Conservation (phyloP, 2,329 filamentous ascomycete species). For the Botrytis fabae region DNA sequence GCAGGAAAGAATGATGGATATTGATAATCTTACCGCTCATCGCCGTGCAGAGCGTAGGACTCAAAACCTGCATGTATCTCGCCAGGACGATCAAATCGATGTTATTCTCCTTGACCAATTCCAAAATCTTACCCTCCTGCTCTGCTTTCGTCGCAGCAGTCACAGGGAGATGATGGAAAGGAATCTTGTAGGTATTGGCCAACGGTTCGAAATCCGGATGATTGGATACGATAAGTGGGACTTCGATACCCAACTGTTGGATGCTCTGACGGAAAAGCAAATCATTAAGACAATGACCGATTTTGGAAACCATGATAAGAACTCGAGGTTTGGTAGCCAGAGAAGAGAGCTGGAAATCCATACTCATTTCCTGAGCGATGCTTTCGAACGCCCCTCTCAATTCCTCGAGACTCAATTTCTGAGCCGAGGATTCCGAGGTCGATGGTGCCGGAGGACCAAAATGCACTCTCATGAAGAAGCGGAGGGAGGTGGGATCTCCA, state of each 20-base stretch:
- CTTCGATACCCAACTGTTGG: conserved; percentile 69
- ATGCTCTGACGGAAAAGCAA: conserved; percentile 77
- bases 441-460: conserved; percentile 60
- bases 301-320: conserved; percentile 88
- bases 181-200: conserved; percentile 71
- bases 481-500: conserved; percentile 70
- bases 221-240: conserved; percentile 80
- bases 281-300: conserved; percentile 83
- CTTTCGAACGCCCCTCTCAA: conserved; percentile 57
- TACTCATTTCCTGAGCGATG: conserved; percentile 63
- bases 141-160: conserved; percentile 73
- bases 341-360: conserved; percentile 71
- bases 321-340: conserved; percentile 70
- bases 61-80: conserved; percentile 86
- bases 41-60: conserved; percentile 68
- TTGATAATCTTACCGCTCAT: conserved; percentile 91
- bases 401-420: conserved; percentile 47
- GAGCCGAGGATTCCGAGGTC: conserved; percentile 33
- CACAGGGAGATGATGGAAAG: conserved; percentile 79
- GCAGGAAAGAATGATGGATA: conserved; percentile 86
- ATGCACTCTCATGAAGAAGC: conserved; percentile 88
- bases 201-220: conserved; percentile 71
- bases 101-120: conserved; percentile 65
- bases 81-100: conserved; percentile 80
- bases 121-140: conserved; percentile 71